Base-by-base conservation (phyloP, 148 eudicot species). In the Vaccinium myrtillus region DNA sequence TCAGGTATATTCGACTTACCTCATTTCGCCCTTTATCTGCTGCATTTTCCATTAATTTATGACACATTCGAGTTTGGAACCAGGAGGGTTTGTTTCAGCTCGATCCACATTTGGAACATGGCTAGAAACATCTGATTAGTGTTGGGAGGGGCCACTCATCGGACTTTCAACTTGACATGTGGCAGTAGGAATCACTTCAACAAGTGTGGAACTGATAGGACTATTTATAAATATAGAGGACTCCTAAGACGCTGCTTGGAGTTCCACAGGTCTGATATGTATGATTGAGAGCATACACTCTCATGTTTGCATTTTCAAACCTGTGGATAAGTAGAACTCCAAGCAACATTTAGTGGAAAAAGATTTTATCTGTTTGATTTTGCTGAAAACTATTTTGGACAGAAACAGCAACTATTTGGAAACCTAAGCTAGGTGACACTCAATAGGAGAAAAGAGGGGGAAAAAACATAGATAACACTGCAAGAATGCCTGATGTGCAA, bases 1-100 rank as follows among this genome's bases (percentile, higher is more conserved):
- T 88, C 99, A 97, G 98, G 99, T 91, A 88, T 11, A 55, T 59
- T 80, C 81, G 8, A 61, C 30, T 70, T 70, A 4, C 36, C 7
- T 82, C 32, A 81, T 58, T 1, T 50, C 70, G 54, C 27, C 73
- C 10, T 84, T 58, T 54, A 36, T 55, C 61, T 50, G 58, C 61
- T 48, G 18, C 21, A 70, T 43, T 51, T 14, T 69, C 46, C 32
- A 15, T 79, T 30, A 25, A 8, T n/a, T 63, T 63, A 48, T 49
- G 43, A 49, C 11, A 15, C 65, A 7, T 81, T 81, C 39, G 23
- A n/a, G 75, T 59, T 48, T 13, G 55, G 43, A 81, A 63, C 55
- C 13, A n/a, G 39, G 27, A 9, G 75, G 27, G 14, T 77, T 77
- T 77, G 56, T 50, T 16, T 77, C 51, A 75, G 53, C 78, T 75